phyloP scores from a whole-genome alignment of 2,329 filamentous ascomycete species.

The Alternaria sp. region DNA sequence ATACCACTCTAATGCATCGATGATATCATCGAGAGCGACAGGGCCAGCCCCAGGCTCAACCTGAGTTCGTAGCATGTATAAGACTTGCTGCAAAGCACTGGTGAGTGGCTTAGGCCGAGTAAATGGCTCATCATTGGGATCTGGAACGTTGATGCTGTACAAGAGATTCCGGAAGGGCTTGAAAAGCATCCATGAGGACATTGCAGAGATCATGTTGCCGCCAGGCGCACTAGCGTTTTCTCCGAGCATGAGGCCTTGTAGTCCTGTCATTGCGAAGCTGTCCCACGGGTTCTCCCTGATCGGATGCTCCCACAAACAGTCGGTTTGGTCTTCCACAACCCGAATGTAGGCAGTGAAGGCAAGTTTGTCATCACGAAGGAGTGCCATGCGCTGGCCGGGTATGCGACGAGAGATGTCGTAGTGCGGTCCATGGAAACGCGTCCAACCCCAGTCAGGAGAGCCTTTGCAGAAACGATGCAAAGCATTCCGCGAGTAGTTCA shows the following conservation, averaged over 20 bases:
- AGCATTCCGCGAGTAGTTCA: conserved; percentile 64
- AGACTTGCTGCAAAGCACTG: conserved; percentile 60
- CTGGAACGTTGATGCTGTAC: conserved; percentile 59
- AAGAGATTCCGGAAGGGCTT: conserved; percentile 67
- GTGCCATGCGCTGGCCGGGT: conserved; percentile 65
- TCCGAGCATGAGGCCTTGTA: conserved; percentile 57
- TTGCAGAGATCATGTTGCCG: conserved; percentile 60
- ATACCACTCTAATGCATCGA: conserved; percentile 53
- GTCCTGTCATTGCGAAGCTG: conserved; percentile 65
- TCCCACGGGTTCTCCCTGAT: conserved; percentile 66
- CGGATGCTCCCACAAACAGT: conserved; percentile 68
- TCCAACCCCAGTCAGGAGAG: conserved; percentile 71
- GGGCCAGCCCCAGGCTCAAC: conserved; percentile 50
- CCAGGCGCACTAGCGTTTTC: conserved; percentile 45
- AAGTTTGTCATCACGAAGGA: conserved; percentile 68
- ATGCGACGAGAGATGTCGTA: conserved; percentile 67
- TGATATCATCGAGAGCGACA: conserved; percentile 47
- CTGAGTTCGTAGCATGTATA: conserved; percentile 59
- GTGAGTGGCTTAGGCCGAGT: conserved; percentile 61
- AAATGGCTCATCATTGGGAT: conserved; percentile 57
- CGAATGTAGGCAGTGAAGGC: conserved; percentile 70
- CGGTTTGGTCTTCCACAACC: conserved; percentile 67
- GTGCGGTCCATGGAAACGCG: conserved; percentile 67
- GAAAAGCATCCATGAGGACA: conserved; percentile 68
- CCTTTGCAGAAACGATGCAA: conserved; percentile 67